Evolutionary conservation across 2,329 filamentous ascomycete genomes (phyloP), one percentile per base, ranked within the genome.

Genomic region (Alternaria infectoria): DNA sequence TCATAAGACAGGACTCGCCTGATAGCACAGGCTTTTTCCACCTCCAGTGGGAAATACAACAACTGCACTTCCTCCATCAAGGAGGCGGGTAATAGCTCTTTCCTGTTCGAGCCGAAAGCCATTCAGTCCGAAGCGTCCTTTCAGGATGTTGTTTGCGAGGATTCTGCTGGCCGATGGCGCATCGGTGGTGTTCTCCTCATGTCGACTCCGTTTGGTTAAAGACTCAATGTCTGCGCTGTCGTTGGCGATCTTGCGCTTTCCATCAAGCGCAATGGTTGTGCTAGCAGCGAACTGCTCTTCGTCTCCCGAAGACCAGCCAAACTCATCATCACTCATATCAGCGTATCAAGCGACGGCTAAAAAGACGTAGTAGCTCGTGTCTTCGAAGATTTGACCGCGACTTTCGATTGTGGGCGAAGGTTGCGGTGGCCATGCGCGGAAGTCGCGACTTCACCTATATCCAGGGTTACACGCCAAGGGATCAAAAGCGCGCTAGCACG

Each of bases 21-120:
- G 96, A 77, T 98, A 98, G 79, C 95, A 98, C 1, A 99, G 84
- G 4, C 94, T 97, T 77, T 98, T 98, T 40, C 96, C 95, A 60
- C 94, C 95, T 49, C 95, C 96, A 0, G 96, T 99, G 3, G 96
- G 95, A 93, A 98, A 84, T 1, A 84, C 76, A 1, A 84, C 80
- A 4, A 77, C 75, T 4, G 82, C 80, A 69, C 80, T 84, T 2
- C 74, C 77, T 10, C 84, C 84, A 56, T 74, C 72, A 3, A 86
- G 73, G 4, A 85, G 67, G 25, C 80, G 74, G 5, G 78, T 73
- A 60, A 85, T 83, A 1, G 79, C 84, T 11, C 77, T 72, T 59
- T 83, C 81, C 60, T 86, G 84, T 69, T 84, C 81, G 15, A 84
- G 72, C 46, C 81, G 77, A 62, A 85, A 86, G 0, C 67, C 68